A percentile compares a stretch with the other conserved stretches of the same genome.
phyloP scores from a whole-genome alignment of 345 rosid genomes.

The Cardamine chenopodiifolia region DNA sequence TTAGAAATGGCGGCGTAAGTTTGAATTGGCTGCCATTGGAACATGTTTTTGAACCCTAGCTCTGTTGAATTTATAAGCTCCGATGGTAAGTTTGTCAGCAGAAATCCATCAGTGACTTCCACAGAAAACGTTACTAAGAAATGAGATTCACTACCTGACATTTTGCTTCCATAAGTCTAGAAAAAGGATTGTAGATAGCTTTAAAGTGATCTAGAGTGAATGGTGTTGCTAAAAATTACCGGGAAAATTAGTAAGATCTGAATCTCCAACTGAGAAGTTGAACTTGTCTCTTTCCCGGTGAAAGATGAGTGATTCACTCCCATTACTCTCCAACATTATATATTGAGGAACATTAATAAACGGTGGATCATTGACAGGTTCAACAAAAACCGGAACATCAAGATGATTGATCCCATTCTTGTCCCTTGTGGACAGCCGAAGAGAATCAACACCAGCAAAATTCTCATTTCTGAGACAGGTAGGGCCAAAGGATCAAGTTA shows the following conservation, averaged over 20 bases:
- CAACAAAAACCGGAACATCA: constrained; percentile 59
- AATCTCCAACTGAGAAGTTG: constrained; percentile 79
- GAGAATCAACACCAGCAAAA: constrained; percentile 73
- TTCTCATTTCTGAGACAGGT: constrained; percentile 59
- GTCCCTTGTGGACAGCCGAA: constrained; percentile 70
- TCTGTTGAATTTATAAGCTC: constrained; percentile 76
- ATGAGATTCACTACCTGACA: constrained; percentile 58
- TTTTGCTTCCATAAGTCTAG: not conserved
- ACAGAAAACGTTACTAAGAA: constrained; percentile 67
- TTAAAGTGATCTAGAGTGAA: constrained; percentile 5
- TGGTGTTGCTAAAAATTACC: constrained; percentile 48
- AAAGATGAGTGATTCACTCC: constrained; percentile 56
- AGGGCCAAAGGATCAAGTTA: not conserved
- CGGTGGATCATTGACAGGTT: constrained; percentile 87
- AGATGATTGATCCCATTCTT: constrained; percentile 66
- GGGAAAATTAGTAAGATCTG: constrained; percentile 69
- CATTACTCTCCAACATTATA: constrained; percentile 52
- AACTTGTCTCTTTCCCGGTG: constrained; percentile 55
- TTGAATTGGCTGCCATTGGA: constrained; percentile 87
- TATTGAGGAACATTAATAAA: constrained; percentile 58
- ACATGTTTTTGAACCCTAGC: constrained; percentile 60
- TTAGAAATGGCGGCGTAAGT: constrained; percentile 80
- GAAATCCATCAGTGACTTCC: constrained; percentile 75
- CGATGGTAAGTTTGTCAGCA: constrained; percentile 65
- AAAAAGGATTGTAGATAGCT: not conserved